Percentiles rank a stretch among this genome's conserved stretches.
These are phyloP conservation scores for Zelopaecilomyces penicillatus DNA, from an alignment of 2,329 filamentous ascomycete genomes.

Conservation along the genomic window DNA sequence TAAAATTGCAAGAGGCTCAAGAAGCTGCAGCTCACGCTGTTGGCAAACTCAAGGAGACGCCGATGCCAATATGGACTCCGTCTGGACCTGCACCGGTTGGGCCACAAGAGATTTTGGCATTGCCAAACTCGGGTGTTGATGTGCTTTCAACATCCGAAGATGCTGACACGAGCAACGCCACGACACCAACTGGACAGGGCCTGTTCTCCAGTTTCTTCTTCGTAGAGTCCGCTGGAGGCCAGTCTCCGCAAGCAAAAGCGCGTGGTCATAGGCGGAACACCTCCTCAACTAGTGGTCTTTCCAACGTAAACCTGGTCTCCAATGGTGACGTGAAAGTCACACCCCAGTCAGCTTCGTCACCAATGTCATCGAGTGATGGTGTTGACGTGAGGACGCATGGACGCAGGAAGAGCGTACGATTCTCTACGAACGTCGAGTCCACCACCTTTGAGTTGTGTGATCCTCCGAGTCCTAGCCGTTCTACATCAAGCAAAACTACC, in stretches of 20 bases:
- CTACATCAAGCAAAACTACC: slow-evolving; percentile 14
- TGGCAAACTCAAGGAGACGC: not conserved
- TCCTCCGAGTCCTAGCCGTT: slow-evolving; percentile 39
- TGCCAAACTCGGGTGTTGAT: slow-evolving; percentile 45
- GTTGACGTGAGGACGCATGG: slow-evolving; percentile 22
- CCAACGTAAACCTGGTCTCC: slow-evolving; percentile 1
- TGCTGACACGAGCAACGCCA: not conserved
- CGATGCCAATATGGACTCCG: not conserved
- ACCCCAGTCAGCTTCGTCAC: slow-evolving; percentile 5
- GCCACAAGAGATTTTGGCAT: slow-evolving; percentile 36
- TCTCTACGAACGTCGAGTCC: slow-evolving; percentile 59
- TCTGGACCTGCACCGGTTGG: slow-evolving; percentile 31
- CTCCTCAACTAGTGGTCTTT: not conserved
- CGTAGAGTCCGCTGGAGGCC: not conserved
- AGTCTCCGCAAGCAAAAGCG: not conserved
- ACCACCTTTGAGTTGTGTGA: slow-evolving; percentile 49
- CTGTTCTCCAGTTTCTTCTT: not conserved
- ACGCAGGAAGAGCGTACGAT: slow-evolving; percentile 58
- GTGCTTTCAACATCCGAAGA: not conserved
- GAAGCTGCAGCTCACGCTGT: slow-evolving; percentile 13
- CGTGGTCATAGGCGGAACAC: not conserved
- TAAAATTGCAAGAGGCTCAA: slow-evolving; percentile 39
- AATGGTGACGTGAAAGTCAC: slow-evolving; percentile 7
- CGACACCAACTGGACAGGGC: not conserved
- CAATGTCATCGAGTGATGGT: slow-evolving; percentile 12